Conservation (phyloP, 805 yeast species). For the Yarrowia osloensis region DNA sequence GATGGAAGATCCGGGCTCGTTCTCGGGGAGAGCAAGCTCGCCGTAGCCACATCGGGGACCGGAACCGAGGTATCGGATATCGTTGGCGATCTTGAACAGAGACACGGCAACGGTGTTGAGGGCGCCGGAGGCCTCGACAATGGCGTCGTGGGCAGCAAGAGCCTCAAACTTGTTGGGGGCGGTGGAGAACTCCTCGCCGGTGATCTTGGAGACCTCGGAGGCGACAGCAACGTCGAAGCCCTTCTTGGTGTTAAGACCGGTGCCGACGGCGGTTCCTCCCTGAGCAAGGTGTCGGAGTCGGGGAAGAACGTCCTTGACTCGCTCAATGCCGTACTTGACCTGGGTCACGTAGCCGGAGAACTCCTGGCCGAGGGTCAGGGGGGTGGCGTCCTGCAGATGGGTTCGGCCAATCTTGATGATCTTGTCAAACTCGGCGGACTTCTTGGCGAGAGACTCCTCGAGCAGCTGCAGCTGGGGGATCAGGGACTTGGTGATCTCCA, state of each 20-base stretch:
- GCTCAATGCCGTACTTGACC: slow-evolving; percentile 81
- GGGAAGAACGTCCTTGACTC: slow-evolving; percentile 77
- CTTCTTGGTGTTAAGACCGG: slow-evolving; percentile 91
- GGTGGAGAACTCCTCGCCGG: slow-evolving; percentile 86
- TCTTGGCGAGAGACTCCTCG: slow-evolving; percentile 73
- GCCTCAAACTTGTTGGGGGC: slow-evolving; percentile 99
- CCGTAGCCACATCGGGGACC: slow-evolving; percentile 99
- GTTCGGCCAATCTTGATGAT: slow-evolving; percentile 99
- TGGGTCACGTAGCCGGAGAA: slow-evolving; percentile 96
- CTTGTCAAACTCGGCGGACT: slow-evolving; percentile 78
- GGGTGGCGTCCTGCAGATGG: slow-evolving; percentile 98
- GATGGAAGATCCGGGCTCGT: slow-evolving; percentile 98
- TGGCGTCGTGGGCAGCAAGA: slow-evolving; percentile 97
- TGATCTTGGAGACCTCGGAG: slow-evolving; percentile 75
- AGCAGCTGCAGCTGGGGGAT: slow-evolving; percentile 78
- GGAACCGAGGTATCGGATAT: slow-evolving; percentile 95
- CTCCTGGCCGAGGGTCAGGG: slow-evolving; percentile 96
- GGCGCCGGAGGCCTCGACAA: slow-evolving; percentile 97
- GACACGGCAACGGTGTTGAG: slow-evolving; percentile 93
- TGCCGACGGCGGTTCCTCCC: slow-evolving; percentile 99
- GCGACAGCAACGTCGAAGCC: slow-evolving; percentile 91
- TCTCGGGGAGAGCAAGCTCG: slow-evolving; percentile 91
- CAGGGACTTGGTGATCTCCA: slow-evolving; percentile 73
- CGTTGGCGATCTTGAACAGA: slow-evolving; percentile 94
- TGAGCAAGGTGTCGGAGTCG: slow-evolving; percentile 85